These are phyloP conservation scores for Fusarium fracticaudum DNA, from an alignment of 2,329 filamentous ascomycete genomes.

Conservation along the genomic window DNA sequence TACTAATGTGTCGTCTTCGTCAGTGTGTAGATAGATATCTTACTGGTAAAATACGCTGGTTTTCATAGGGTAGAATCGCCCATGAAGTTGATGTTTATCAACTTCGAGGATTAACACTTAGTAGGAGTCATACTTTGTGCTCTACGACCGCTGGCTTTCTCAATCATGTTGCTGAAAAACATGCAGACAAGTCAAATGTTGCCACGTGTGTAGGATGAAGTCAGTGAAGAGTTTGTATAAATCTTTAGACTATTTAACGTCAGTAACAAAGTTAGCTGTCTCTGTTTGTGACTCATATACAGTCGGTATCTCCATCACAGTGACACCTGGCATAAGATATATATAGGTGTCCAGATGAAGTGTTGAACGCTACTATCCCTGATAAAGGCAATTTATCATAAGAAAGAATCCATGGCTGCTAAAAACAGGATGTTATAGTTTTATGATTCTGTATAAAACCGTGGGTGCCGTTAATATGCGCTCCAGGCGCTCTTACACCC, in stretches of 20 bases:
- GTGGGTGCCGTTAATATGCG: neutral
- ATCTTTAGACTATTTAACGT: neutral
- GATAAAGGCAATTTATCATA: neutral
- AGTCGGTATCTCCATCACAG: neutral
- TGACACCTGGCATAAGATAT: neutral
- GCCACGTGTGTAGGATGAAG: constrained; percentile 9
- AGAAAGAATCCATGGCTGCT: neutral
- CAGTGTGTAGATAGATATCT: neutral
- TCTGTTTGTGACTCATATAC: neutral
- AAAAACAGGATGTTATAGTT: neutral
- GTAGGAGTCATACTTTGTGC: neutral
- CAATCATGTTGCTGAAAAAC: neutral
- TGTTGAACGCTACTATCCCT: neutral
- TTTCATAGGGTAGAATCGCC: neutral
- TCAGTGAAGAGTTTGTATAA: neutral
- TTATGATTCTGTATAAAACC: neutral
- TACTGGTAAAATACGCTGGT: neutral
- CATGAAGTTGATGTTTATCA: neutral
- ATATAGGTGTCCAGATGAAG: neutral
- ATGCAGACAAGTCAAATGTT: neutral
- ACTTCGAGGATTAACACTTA: neutral
- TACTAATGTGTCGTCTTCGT: neutral
- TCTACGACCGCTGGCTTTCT: neutral
- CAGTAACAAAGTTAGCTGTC: neutral
- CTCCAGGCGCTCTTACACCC: neutral